Evolutionary conservation across 176 grass and related monocot species (phyloP).

Genomic region (Coix lacrymajobi): DNA sequence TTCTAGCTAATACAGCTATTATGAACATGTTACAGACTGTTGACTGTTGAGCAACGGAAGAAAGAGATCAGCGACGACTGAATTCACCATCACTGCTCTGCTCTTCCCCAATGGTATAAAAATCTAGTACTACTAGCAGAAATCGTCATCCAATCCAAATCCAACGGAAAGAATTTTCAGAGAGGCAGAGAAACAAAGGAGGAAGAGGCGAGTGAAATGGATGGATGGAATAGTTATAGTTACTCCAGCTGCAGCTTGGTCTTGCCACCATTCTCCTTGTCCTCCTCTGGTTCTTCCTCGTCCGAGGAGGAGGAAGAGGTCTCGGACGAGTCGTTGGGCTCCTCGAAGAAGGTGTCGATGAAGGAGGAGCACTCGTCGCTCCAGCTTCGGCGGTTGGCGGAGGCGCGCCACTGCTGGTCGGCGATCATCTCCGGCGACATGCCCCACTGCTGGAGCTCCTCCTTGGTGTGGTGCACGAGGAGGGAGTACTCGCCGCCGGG

Average conservation of each 20-base stretch:
- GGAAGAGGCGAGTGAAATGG: neutral
- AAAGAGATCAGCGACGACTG: neutral
- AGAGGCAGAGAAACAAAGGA: neutral
- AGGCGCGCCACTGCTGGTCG: conserved; percentile 87
- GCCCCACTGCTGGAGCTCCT: conserved; percentile 82
- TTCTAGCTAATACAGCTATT: conserved; percentile 30
- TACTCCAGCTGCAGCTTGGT: conserved; percentile 12
- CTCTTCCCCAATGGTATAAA: neutral
- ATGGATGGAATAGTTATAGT: neutral
- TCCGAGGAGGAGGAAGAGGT: neutral
- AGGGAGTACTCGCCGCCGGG: conserved; percentile 83
- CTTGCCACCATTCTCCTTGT: neutral
- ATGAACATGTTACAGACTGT: conserved; percentile 35
- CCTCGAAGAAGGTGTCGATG: conserved; percentile 62
- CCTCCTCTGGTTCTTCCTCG: neutral
- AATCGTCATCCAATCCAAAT: conserved; percentile 11
- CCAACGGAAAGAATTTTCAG: neutral
- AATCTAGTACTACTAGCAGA: neutral
- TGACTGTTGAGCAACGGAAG: neutral
- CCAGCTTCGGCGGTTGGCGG: conserved; percentile 51
- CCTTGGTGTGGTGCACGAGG: conserved; percentile 77
- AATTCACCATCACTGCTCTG: neutral
- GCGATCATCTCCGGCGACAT: conserved; percentile 86
- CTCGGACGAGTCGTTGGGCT: conserved; percentile 16
- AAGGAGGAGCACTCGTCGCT: conserved; percentile 60